Evolutionary conservation across 306 rosid genomes (phyloP).

Genomic region (Gleditsia sinensis): DNA sequence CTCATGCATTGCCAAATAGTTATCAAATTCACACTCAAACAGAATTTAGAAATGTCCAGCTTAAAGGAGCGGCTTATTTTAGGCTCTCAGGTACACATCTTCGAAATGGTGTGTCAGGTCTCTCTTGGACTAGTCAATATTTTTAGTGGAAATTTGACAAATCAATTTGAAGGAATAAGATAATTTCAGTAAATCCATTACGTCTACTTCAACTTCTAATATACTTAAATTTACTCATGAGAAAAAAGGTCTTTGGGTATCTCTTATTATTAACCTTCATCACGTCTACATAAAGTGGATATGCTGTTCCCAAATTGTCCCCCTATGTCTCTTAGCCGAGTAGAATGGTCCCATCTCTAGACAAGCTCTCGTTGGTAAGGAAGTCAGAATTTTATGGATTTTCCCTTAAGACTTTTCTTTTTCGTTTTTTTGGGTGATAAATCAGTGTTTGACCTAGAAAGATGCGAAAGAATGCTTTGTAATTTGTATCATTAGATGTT

Average conservation of each 20-base stretch:
- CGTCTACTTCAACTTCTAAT: conserved; percentile 22
- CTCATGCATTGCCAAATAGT: neutral
- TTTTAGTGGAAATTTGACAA: neutral
- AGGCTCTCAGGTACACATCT: conserved; percentile 4
- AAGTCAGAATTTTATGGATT: neutral
- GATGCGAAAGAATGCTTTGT: conserved; percentile 8
- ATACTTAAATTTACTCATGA: neutral
- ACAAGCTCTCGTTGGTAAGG: neutral
- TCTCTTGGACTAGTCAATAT: conserved; percentile 12
- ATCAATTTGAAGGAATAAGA: conserved; percentile 4
- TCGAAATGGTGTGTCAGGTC: conserved; percentile 8
- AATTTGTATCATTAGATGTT: conserved; percentile 10
- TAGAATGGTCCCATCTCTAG: conserved; percentile 8
- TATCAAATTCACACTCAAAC: neutral
- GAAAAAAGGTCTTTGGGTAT: conserved; percentile 19
- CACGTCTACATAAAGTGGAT: neutral
- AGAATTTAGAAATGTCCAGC: conserved; percentile 1
- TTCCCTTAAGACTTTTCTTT: neutral
- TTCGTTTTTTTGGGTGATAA: neutral
- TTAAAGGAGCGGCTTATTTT: conserved; percentile 5
- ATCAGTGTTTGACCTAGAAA: neutral
- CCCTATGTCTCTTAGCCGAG: neutral
- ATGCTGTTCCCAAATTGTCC: conserved; percentile 9
- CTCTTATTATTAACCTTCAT: conserved; percentile 17
- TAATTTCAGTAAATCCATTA: neutral